Evolutionary conservation across 2,329 filamentous ascomycete genomes (phyloP).

Genomic region (Paramyrothecium roridum): DNA sequence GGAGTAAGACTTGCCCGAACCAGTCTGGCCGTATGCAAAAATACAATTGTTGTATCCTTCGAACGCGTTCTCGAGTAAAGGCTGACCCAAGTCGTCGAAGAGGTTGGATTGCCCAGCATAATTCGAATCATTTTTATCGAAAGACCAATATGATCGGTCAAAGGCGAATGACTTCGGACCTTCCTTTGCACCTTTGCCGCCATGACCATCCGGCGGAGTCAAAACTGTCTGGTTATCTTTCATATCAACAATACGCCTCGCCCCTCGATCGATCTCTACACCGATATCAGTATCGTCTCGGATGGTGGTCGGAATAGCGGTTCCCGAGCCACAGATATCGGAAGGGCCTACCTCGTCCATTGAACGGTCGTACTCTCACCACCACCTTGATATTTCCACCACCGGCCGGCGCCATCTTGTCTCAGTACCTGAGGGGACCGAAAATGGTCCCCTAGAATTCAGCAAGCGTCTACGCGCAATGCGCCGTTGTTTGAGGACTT

Average conservation of each 20-base stretch:
- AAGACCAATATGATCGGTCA: conserved; percentile 98
- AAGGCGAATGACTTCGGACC: conserved; percentile 87
- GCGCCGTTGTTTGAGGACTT: conserved; percentile 19
- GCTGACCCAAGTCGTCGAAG: conserved; percentile 82
- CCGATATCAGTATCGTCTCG: conserved; percentile 11
- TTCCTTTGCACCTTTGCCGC: conserved; percentile 65
- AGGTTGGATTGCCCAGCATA: conserved; percentile 90
- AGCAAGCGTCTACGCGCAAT: conserved; percentile 17
- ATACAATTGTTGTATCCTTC: conserved; percentile 99
- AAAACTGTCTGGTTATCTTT: conserved; percentile 88
- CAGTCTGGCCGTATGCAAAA: conserved; percentile 97
- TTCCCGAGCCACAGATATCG: neutral
- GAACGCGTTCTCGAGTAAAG: conserved; percentile 95
- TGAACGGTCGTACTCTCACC: conserved; percentile 93
- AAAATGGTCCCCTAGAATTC: conserved; percentile 27
- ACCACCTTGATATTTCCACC: conserved; percentile 99
- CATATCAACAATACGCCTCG: conserved; percentile 98
- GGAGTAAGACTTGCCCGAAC: conserved; percentile 97
- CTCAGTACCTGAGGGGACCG: conserved; percentile 29
- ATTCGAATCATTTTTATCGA: conserved; percentile 73
- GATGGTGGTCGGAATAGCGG: too few relatives aligned
- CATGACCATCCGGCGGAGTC: conserved; percentile 63
- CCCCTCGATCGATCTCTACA: conserved; percentile 80
- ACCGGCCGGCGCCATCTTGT: conserved; percentile 50
- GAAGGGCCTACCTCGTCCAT: conserved; percentile 71